Base-by-base conservation (phyloP, 768 basidiomycete genomes). In the Leucocoprinus birnbaumii region DNA sequence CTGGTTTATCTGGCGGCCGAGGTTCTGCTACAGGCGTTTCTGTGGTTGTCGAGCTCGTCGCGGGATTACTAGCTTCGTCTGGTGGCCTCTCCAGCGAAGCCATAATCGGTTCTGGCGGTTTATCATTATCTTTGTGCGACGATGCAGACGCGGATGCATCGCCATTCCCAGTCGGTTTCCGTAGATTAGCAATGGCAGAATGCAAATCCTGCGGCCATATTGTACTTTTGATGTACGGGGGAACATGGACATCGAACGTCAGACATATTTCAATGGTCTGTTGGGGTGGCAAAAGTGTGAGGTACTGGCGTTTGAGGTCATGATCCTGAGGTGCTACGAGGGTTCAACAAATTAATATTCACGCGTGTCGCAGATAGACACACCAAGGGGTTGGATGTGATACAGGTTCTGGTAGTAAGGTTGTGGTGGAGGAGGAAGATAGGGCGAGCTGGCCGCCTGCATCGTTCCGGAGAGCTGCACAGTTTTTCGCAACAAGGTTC, bases 211-310 rank as follows among this genome's bases (percentile, higher is more conserved):
- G 68, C 10, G 89, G 89, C 89, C 89, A 91, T 68, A 91, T 70
- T n/a, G 82, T 72, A 53, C 74, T 75, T 67, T 81, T 85, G 50
- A 87, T 65, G 58, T 85, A 84, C 37, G 78, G 71, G 11, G 87
- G 83, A 13, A 84, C 83, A 73, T 90, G 79, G 8, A 82, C 66
- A 62, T 91, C 86, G 62, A 88, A 84, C 35, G 78, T 76, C 57
- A 91, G 75, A 65, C 87, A 91, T 62, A 91, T 83, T 61, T 90
- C 89, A 64, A 91, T 88, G 64, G 91, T 78, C 70, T 91, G 87
- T 43, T 80, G 77, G 19, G 78, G 81, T 21, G 84, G 78, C 7
- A 92, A 76, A 19, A 89, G 76, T 21, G 77, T 75, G 41, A 92
- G 75, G 71, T 91, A 92, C 58, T 81, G 79, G 59, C 82, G 80